Conservation (phyloP, 306 rosid species). For the Quillaja saponaria region DNA sequence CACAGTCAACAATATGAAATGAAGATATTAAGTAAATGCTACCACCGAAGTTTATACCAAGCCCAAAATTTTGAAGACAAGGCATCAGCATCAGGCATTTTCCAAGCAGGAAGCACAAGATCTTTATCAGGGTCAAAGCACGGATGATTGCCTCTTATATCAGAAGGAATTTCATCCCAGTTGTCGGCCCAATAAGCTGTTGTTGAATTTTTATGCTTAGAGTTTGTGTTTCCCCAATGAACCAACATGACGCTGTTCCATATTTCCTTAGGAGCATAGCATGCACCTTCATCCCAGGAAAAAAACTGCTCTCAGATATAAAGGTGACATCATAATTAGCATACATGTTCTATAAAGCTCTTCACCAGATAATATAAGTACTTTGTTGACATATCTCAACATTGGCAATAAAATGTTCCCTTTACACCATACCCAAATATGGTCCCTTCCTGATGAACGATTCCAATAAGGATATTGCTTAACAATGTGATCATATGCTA, state of each 20-base stretch:
- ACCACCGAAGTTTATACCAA: constrained; percentile 42
- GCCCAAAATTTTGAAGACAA: constrained; percentile 69
- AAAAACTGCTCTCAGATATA: constrained; percentile 74
- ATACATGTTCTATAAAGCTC: neutral
- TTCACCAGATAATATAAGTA: constrained; percentile 17
- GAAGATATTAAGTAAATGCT: constrained; percentile 5
- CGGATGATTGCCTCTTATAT: constrained; percentile 76
- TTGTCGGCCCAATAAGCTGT: constrained; percentile 94
- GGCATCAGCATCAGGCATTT: constrained; percentile 64
- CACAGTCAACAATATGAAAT: neutral
- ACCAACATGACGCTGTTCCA: constrained; percentile 98
- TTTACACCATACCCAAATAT: constrained; percentile 74
- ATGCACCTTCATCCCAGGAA: constrained; percentile 99
- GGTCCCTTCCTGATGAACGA: constrained; percentile 91
- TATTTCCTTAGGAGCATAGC: constrained; percentile 99
- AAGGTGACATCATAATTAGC: constrained; percentile 46
- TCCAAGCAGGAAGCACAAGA: constrained; percentile 99
- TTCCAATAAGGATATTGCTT: constrained; percentile 84
- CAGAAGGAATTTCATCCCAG: constrained; percentile 73
- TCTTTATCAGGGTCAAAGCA: constrained; percentile 95
- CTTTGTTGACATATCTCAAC: constrained; percentile 18
- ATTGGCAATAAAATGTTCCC: constrained; percentile 20
- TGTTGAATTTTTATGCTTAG: constrained; percentile 88
- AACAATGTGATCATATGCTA: constrained; percentile 68
- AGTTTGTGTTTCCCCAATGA: constrained; percentile 97